A percentile compares a stretch with the other conserved stretches of the same genome.
Conservation (phyloP, 2,329 filamentous ascomycete species). For the Thelonectria olida region DNA sequence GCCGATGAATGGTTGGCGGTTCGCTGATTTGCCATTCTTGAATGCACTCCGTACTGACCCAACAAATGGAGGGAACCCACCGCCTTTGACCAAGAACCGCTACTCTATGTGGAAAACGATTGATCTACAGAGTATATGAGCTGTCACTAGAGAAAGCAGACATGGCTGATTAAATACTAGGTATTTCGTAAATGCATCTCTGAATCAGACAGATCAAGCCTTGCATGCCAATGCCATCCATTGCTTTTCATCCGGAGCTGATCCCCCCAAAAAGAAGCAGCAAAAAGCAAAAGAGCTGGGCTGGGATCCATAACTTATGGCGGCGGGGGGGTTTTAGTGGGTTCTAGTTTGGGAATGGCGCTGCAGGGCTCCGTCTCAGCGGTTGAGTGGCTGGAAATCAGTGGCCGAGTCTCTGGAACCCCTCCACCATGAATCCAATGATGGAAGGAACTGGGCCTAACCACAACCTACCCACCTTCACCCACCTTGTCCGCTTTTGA, state of each 20-base stretch:
- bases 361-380: not conserved
- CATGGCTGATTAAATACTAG: not conserved
- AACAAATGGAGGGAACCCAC: too few species aligned
- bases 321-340: too few species aligned
- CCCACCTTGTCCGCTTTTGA: conserved; percentile 4
- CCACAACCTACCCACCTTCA: conserved; percentile 5
- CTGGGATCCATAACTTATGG: too few species aligned
- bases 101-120: not conserved
- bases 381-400: not conserved
- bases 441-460: not conserved
- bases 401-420: conserved; percentile 7
- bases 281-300: not conserved
- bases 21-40: conserved; percentile 20
- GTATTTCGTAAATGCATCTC: too few species aligned
- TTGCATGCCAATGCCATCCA: too few species aligned
- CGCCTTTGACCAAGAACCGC: too few species aligned
- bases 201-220: too few species aligned
- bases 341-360: conserved; percentile 12
- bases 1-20: conserved; percentile 14
- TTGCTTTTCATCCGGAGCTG: too few species aligned
- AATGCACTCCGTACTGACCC: too few species aligned
- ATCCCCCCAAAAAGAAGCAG: too few species aligned
- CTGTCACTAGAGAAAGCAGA: not conserved
- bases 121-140: not conserved
- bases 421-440: conserved; percentile 4